Evolutionary conservation across 2,329 filamentous ascomycete genomes (phyloP).

Genomic region (Westerdykella ornata): DNA sequence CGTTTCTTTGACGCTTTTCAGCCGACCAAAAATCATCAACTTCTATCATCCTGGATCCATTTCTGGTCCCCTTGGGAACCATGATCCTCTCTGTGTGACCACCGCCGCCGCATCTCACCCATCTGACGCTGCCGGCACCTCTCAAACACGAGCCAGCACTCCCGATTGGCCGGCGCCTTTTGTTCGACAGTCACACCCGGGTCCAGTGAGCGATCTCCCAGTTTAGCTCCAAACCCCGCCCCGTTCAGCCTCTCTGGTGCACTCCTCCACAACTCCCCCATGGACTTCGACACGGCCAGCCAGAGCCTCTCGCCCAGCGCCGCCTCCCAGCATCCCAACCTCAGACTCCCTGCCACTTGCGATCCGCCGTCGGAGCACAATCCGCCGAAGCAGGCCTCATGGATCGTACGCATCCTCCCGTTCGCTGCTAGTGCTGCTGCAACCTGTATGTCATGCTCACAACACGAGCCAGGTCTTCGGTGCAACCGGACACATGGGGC

Average conservation of each 20-base stretch:
- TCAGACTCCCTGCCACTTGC: slow-evolving; percentile 72
- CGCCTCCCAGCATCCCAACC: slow-evolving; percentile 35
- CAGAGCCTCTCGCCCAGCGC: slow-evolving; percentile 34
- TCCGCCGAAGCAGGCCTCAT: slow-evolving; percentile 69
- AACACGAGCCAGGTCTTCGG: slow-evolving; percentile 65
- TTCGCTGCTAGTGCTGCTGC: slow-evolving; percentile 1
- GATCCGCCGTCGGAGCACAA: slow-evolving; percentile 70
- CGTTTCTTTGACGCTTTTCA: too few relatives aligned
- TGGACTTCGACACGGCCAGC: slow-evolving; percentile 33
- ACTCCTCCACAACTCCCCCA: slow-evolving; percentile 10
- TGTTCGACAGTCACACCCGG: too few relatives aligned
- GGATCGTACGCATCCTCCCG: slow-evolving; percentile 60
- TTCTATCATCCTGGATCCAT: too few relatives aligned
- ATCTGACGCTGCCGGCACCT: too few relatives aligned
- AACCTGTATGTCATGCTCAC: slow-evolving; percentile 2
- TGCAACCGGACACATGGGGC: slow-evolving; percentile 93
- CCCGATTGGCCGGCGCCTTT: slow-evolving; percentile 28
- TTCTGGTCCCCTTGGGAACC: too few relatives aligned
- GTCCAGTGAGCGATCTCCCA: too few relatives aligned
- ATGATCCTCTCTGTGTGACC: too few relatives aligned
- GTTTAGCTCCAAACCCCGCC: slow-evolving; percentile 3
- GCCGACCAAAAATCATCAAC: too few relatives aligned
- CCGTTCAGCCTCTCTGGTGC: slow-evolving; percentile 6
- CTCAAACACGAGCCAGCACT: not conserved
- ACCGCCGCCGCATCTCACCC: too few relatives aligned